Evolutionary conservation across 345 rosid species (phyloP), one percentile per base, ranked within the genome.

Genomic region (Populus davidiana): DNA sequence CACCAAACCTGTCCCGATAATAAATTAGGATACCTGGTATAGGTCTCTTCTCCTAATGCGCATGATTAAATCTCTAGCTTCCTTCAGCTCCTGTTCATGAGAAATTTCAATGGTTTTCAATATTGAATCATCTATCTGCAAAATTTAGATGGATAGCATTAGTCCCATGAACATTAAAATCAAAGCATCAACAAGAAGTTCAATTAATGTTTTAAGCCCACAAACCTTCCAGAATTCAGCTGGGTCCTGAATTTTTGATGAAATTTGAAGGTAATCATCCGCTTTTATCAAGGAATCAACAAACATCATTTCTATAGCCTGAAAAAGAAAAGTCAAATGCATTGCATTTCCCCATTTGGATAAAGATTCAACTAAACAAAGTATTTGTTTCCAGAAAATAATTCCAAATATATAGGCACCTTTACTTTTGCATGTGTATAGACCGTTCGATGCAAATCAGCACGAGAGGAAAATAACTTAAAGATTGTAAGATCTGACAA

Each of bases 291-390:
- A 61, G 39, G 79, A 81, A 74, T 81, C 79, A n/a, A 78, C 81
- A 78, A 74, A 79, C 81, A 81, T 81, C 67, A 78, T 63, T 52
- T 81, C 76, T 73, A 81, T 81, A 50, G 75, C 84, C 84, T 81
- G 75, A 66, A 5, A 66, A 74, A 41, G 38, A 61, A 74, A 70
- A 14, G 44, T 25, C 35, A 49, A 72, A 64, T 39, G 29, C 36
- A 75, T 14, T 70, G 25, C 47, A 54, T 35, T 33, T 43, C 3
- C 64, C 38, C 12, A 47, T 69, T 59, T 33, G 52, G 23, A 27
- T 33, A 43, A 50, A n/a, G 11, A 38, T 50, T 67, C 18, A 64
- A 63, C 50, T 59, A 25, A 38, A 35, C 27, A 39, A 8, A 25
- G 47, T 49, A 49, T 38, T 8, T 35, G 69, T 73, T 70, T 21